Percentiles rank a stretch among this genome's conserved stretches.
Evolutionary conservation across 768 basidiomycete species (phyloP).

Genomic region (Agrocybe pediades): DNA sequence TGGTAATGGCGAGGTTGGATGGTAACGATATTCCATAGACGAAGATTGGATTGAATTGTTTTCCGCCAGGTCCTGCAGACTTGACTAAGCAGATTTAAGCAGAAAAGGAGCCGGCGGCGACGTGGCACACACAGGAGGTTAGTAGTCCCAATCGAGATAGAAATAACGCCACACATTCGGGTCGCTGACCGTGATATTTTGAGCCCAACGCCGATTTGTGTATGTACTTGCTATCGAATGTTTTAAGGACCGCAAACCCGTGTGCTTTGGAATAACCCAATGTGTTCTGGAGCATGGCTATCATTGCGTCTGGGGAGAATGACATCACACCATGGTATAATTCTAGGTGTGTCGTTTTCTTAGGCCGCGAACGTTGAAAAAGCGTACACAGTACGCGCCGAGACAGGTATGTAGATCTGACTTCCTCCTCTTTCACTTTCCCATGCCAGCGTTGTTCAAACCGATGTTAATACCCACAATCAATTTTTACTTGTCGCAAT

Average conservation of each 20-base stretch:
- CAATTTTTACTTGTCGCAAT: too few relatives aligned
- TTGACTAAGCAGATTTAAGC: neutral
- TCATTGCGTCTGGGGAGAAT: neutral
- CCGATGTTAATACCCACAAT: too few relatives aligned
- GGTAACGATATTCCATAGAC: conserved; percentile 10
- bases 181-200: neutral
- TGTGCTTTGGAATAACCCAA: neutral
- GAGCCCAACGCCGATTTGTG: neutral
- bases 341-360: too few relatives aligned
- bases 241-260: neutral
- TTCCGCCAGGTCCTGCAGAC: conserved; percentile 16
- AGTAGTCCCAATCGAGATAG: too few relatives aligned
- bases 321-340: too few relatives aligned
- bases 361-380: too few relatives aligned
- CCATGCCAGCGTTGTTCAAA: too few relatives aligned
- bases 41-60: conserved; percentile 7
- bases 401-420: too few relatives aligned
- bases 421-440: too few relatives aligned
- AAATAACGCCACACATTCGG: neutral
- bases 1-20: conserved; percentile 2
- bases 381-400: too few relatives aligned
- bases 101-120: neutral
- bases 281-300: neutral
- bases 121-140: too few relatives aligned
- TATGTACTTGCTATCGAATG: neutral